Base-by-base conservation (phyloP, 2,329 filamentous ascomycete genomes). In the Pseudogymnoascus sp. region DNA sequence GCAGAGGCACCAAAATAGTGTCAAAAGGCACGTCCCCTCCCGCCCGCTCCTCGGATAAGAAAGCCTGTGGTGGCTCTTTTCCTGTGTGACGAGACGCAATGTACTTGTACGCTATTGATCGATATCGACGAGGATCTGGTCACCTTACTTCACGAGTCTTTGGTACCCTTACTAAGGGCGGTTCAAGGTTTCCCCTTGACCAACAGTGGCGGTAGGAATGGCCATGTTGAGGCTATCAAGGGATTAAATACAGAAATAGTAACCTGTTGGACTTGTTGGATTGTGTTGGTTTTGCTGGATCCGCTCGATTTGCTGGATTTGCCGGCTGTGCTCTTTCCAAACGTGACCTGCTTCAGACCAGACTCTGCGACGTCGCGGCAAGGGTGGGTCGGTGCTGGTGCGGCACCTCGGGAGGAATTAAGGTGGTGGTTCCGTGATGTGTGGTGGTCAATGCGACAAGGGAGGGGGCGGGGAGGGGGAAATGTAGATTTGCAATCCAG, bases 261-360 rank as follows among this genome's bases (percentile, higher is more conserved):
- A 25, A 31, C 44, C 14, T 50, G 44, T 46, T 50, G 23, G 42
- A 14, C 16, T 28, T 28, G 14, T 50, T n/a, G 14, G 44, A 28
- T 28, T 7, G 44, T 46, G 42, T 28, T 50, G 14, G 23, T 7
- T 28, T 11, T 28, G 44, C 21, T 31, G 25, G 25, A 53, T 31
- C 31, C 10, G 46, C 23, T 11, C 14, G 38, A 42, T 42, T 18
- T 18, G 8, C 8, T 38, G 36, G 21, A 10, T 34, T 36, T 56
- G 50, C 50, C 8, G 46, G 14, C 46, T 56, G 31, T 56, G 46
- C 46, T 16, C 18, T 21, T 28, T 12, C 46, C 50, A 56, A 56
- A 56, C 50, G 50, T 56, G 50, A 56, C 50, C 50, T 56, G 50
- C 50, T 2, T 56, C 50, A 56, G 50, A 56, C 50, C 50, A 16